Evolutionary conservation across 306 rosid genomes (phyloP).

Genomic region (Castanea mollissima): DNA sequence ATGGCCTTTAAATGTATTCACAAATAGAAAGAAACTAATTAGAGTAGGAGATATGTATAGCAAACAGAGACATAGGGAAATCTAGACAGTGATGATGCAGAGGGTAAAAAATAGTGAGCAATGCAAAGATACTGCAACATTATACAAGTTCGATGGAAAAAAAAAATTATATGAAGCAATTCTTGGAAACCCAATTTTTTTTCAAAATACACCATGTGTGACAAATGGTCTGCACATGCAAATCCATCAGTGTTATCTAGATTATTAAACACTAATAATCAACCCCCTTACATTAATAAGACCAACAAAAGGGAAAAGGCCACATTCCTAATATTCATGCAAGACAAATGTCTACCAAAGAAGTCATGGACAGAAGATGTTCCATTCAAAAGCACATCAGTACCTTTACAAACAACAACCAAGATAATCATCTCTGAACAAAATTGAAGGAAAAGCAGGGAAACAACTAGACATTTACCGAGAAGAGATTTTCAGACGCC

Average conservation of each 20-base stretch:
- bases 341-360: background rate
- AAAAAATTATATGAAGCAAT: background rate
- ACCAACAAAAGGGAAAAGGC: background rate
- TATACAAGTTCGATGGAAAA: background rate
- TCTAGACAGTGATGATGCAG: background rate
- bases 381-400: background rate
- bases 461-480: conserved; percentile 52
- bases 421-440: background rate
- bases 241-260: background rate
- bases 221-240: background rate
- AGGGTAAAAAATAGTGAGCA: conserved; percentile 4
- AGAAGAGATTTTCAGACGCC: conserved; percentile 79
- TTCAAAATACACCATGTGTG: too few relatives aligned
- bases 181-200: background rate
- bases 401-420: background rate
- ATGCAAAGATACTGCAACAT: background rate
- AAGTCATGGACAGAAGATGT: background rate
- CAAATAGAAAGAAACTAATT: conserved; percentile 21
- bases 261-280: background rate
- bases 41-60: conserved; percentile 9
- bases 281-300: background rate
- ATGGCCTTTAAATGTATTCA: conserved; percentile 67
- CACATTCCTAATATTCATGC: background rate
- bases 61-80: conserved; percentile 1
- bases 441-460: conserved; percentile 5